Conservation (phyloP, 129 eudicot species). For the Daucus carota region DH1_v3.0 NC_030388.2:28247001-28247500, state of each 20-base stretch:
- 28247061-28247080: background rate
- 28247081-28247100: conserved; percentile 5
- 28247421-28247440: too few relatives aligned
- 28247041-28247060: background rate
- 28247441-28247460: too few relatives aligned
- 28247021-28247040: background rate
- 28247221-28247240: background rate
- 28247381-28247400: too few relatives aligned
- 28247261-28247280: conserved; percentile 4
- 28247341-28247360: too few relatives aligned
- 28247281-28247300: background rate
- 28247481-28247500: too few relatives aligned
- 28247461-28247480: too few relatives aligned
- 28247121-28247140: background rate
- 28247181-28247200: background rate
- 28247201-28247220: background rate
- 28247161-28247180: background rate
- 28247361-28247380: too few relatives aligned
- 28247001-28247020: background rate
- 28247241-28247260: background rate
- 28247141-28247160: background rate
- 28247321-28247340: too few relatives aligned
- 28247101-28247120: conserved; percentile 1
- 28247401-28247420: too few relatives aligned
- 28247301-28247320: background rate